These are phyloP conservation scores for Botrytis elliptica DNA, from an alignment of 2,329 filamentous ascomycete species.

Conservation along the genomic window DNA sequence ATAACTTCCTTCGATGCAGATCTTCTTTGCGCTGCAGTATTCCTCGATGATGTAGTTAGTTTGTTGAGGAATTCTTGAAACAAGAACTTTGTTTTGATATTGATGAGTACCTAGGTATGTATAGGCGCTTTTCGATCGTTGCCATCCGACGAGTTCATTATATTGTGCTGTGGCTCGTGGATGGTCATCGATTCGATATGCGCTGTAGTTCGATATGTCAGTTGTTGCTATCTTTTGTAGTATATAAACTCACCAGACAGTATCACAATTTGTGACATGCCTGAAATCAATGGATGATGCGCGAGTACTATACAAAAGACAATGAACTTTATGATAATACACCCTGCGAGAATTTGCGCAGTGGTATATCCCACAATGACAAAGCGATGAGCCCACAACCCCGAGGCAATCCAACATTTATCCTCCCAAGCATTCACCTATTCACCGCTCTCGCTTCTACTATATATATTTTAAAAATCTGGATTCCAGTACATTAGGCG, in stretches of 20 bases:
- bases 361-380: not conserved
- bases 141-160: not conserved
- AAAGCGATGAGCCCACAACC: not conserved
- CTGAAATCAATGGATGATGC: not conserved
- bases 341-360: not conserved
- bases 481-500: not conserved
- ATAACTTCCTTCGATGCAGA: not conserved
- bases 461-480: not conserved
- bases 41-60: not conserved
- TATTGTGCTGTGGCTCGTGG: not conserved
- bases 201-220: not conserved
- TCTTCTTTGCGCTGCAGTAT: not conserved
- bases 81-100: not conserved
- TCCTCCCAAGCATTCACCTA: not conserved
- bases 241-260: accelerated
- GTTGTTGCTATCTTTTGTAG: not conserved
- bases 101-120: no score
- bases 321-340: not conserved
- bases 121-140: not conserved
- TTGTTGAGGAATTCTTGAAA: not conserved
- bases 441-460: not conserved
- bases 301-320: not conserved
- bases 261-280: no score
- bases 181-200: not conserved
- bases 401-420: not conserved